Percentiles rank a stretch among this genome's conserved stretches.
Conservation (phyloP, 2,329 filamentous ascomycete genomes). For the Lecanicillium sp. region DNA sequence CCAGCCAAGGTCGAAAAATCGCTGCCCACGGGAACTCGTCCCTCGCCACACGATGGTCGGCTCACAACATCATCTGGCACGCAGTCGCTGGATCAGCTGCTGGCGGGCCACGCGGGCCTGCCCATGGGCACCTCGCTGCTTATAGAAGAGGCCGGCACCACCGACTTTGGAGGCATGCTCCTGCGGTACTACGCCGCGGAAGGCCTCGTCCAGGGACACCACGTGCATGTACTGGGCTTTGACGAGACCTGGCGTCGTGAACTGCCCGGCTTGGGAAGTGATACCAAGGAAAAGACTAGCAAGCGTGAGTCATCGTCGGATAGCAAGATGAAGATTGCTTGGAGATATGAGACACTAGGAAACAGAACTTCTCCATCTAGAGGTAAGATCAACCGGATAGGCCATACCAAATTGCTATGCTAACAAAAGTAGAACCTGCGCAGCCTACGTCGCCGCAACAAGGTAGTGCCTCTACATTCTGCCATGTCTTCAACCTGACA, state of each 20-base stretch:
- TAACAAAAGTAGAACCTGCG: constrained; percentile 14
- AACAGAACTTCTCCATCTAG: constrained; percentile 56
- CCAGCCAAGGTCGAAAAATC: constrained; percentile 28
- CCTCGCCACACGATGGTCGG: constrained; percentile 83
- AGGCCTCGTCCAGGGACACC: constrained; percentile 84
- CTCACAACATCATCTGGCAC: constrained; percentile 89
- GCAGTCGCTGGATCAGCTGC: constrained; percentile 72
- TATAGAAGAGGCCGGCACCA: constrained; percentile 84
- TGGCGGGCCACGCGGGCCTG: constrained; percentile 82
- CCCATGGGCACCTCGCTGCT: constrained; percentile 75
- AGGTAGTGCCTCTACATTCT: constrained; percentile 45
- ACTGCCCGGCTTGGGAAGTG: constrained; percentile 63
- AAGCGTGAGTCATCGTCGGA: constrained; percentile 36
- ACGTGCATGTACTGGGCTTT: constrained; percentile 77
- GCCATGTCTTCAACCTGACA: constrained; percentile 66
- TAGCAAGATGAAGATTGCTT: constrained; percentile 97
- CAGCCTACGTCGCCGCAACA: constrained; percentile 17
- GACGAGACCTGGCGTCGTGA: constrained; percentile 76
- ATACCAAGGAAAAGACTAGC: constrained; percentile 32
- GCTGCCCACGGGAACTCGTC: constrained; percentile 54
- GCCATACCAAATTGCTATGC: neutral
- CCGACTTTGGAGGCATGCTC: constrained; percentile 82
- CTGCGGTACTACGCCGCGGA: constrained; percentile 89
- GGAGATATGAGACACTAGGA: constrained; percentile 85
- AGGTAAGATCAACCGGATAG: constrained; percentile 45